Conservation (phyloP, 768 basidiomycete genomes). For the Chlorophyllum brunneum region DNA sequence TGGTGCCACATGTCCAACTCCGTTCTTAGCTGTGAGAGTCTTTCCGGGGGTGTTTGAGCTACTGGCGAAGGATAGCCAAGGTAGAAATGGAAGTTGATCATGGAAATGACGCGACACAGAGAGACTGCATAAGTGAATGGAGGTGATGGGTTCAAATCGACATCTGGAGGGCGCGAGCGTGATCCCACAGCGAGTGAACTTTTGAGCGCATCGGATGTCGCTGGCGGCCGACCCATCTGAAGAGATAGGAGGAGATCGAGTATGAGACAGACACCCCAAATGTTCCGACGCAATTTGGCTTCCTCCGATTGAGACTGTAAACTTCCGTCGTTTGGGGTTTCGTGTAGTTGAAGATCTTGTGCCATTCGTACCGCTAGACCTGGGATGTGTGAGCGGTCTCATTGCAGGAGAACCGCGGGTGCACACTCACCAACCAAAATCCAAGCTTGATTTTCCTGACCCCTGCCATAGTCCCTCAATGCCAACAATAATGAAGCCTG, state of each 20-base stretch:
- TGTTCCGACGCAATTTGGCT: constrained; percentile 15
- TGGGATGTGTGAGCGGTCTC: background rate
- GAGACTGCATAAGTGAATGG: constrained; percentile 20
- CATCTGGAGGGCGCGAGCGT: constrained; percentile 1
- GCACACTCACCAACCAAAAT: constrained; percentile 19
- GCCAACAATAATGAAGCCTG: constrained; percentile 24
- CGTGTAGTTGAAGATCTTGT: constrained; percentile 20
- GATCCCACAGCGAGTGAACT: background rate
- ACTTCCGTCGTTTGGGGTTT: background rate
- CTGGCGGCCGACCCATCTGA: constrained; percentile 24
- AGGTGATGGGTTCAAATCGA: constrained; percentile 11
- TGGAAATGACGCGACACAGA: constrained; percentile 21
- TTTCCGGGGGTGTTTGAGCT: constrained; percentile 12
- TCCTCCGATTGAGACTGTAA: constrained; percentile 13
- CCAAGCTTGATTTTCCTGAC: constrained; percentile 26
- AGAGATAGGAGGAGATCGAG: constrained; percentile 25
- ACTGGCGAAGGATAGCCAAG: constrained; percentile 18
- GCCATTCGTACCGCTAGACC: constrained; percentile 20
- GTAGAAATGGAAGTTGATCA: constrained; percentile 24
- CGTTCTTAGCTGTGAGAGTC: constrained; percentile 14
- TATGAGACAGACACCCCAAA: constrained; percentile 23
- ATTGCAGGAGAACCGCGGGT: background rate
- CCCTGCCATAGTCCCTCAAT: constrained; percentile 24
- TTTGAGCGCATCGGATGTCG: constrained; percentile 19
- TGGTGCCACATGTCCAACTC: constrained; percentile 26